These are phyloP conservation scores for Ogataea nitratoaversa DNA, from an alignment of 805 yeast genomes.

Conservation along the genomic window DNA sequence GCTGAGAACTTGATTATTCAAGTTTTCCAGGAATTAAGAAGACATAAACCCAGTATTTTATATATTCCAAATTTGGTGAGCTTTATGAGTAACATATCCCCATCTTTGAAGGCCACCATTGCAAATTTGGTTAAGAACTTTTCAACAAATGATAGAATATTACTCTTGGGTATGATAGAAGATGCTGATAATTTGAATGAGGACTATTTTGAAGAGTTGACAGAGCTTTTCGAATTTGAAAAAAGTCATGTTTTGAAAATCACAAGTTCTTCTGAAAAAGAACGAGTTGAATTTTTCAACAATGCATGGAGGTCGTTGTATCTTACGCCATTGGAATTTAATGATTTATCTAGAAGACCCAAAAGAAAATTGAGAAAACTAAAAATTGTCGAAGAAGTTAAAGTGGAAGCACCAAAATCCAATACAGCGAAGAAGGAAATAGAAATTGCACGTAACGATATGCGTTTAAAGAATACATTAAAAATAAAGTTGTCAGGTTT, in stretches of 20 bases:
- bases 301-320: slow-evolving; percentile 48
- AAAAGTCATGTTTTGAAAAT: slow-evolving; percentile 43
- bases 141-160: slow-evolving; percentile 64
- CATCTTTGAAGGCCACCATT: slow-evolving; percentile 67
- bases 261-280: slow-evolving; percentile 37
- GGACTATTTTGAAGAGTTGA: slow-evolving; percentile 40
- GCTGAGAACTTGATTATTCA: slow-evolving; percentile 84
- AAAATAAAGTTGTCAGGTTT: slow-evolving; percentile 82
- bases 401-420: slow-evolving; percentile 3
- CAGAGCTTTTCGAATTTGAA: slow-evolving; percentile 54
- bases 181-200: slow-evolving; percentile 14
- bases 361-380: slow-evolving; percentile 42
- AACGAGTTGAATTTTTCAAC: slow-evolving; percentile 55
- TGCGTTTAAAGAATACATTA: slow-evolving; percentile 76
- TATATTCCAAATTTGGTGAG: slow-evolving; percentile 79
- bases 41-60: slow-evolving; percentile 84
- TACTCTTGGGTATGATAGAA: slow-evolving; percentile 72
- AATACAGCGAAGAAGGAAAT: slow-evolving; percentile 36
- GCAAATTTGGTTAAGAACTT: slow-evolving; percentile 65
- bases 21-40: slow-evolving; percentile 77
- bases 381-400: slow-evolving; percentile 21
- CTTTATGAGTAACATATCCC: slow-evolving; percentile 67
- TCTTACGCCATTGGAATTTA: slow-evolving; percentile 69
- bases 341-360: slow-evolving; percentile 57
- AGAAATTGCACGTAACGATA: slow-evolving; percentile 46